Evolutionary conservation across 768 basidiomycete genomes (phyloP), one percentile per base, ranked within the genome.

Genomic region (Gelatoporia subvermispora): DNA sequence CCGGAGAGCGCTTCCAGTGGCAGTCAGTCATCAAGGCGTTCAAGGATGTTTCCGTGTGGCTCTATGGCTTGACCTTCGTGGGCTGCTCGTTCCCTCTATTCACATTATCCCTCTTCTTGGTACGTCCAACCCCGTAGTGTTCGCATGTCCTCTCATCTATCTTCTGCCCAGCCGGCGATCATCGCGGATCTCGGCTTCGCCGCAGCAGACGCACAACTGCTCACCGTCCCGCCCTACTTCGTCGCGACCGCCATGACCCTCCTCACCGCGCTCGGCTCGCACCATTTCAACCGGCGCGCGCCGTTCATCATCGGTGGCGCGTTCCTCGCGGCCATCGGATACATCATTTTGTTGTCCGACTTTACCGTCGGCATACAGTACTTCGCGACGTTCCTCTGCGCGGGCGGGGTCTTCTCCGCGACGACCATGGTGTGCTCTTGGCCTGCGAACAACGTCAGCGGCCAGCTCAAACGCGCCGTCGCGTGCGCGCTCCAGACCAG

Each of bases 201-300:
- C 3, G 60, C 76, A 3, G 65, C 81, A 0, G 69, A 82, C 45
- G 80, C 76, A 46, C 82, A 85, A 55, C 68, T 87, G 3, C 71
- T 88, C 35, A 84, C 83, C 2, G 76, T 86, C 0, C 85, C 85
- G 2, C 82, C 83, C 8, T 86, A 85, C 55, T 61, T 82, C 18
- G 46, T 57, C 21, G 56, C 50, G 35, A 43, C 42, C 21, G 48
- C 37, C 17, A 35, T 43, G 15, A 45, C 43, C 34, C 24, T 50
- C 43, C 15, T 18, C 13, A 35, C 43, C 10, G 36, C 43, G 35
- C 37, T 24, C 31, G 48, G 43, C 41, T 45, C 48, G 20, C 35
- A 43, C 43, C 34, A 37, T 16, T 2, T 41, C 46, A 47, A 50
- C 42, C 48, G 41, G n/a, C 48, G 49, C 35, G 49, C 49, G 34